Evolutionary conservation across 768 basidiomycete genomes (phyloP), one percentile per base, ranked within the genome.

Genomic region (Tulasnella sp.): DNA sequence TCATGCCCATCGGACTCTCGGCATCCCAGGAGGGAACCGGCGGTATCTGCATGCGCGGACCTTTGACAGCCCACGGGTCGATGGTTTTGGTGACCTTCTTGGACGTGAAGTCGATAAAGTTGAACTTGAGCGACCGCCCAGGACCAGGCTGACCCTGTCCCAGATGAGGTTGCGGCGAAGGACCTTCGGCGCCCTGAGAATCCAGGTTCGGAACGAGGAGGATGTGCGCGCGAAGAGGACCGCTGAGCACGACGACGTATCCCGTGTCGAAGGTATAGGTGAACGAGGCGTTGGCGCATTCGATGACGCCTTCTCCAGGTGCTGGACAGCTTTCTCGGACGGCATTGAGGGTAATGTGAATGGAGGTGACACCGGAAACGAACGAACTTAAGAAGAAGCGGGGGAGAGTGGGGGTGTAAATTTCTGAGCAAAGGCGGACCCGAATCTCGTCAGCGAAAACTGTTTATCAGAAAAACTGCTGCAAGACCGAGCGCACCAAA

Each of bases 281-380:
- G 94, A 94, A 96, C 14, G 92, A 86, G 0, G 94, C 93, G 16
- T 87, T 85, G 38, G 90, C 87, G 81, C 93, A 94, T 84, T 95
- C 93, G 21, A 95, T 89, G 78, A 92, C 40, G 83, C 82, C 76
- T 88, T 87, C 77, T 88, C 88, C 10, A 88, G 86, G n/a, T 85
- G 85, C 3, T 83, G 82, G 77, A 84, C 87, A 7, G 87, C 46
- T 78, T 78, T 96, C 94, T 19, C 91, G 89, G 1, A 92, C 93
- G 56, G 92, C 93, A 82, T 94, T 93, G 34, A 95, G 87, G 1
- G 90, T 89, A n/a, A 95, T 85, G 19, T 90, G 89, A 93, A 95
- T 95, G 6, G 92, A 92, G 81, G 91, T 91, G 75, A 95, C 94
- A 38, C 94, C 94, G 5, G 94, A 93, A 84, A 94, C 92, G 2